These are phyloP conservation scores for Cyclanthera cordifolia DNA, from an alignment of 306 rosid genomes.

Conservation along the genomic window DNA sequence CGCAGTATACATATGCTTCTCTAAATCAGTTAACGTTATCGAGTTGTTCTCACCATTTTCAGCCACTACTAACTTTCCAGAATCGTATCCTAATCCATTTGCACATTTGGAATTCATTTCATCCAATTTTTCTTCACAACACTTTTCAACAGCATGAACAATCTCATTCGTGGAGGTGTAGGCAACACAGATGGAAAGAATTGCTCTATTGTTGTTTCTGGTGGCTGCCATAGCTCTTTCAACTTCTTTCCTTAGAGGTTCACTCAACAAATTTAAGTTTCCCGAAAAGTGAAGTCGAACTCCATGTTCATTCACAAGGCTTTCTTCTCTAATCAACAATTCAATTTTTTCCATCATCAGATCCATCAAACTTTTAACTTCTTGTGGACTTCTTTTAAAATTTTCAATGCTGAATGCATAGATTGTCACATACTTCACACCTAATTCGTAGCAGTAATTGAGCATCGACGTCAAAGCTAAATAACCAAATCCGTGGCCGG, in stretches of 20 bases:
- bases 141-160: slow-evolving; percentile 28
- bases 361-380: slow-evolving; percentile 32
- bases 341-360: slow-evolving; percentile 33
- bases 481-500: slow-evolving; percentile 59
- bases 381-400: slow-evolving; percentile 34
- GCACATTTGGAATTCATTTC: slow-evolving; percentile 17
- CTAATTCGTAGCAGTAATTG: slow-evolving; percentile 58
- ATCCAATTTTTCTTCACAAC: slow-evolving; percentile 28
- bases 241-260: slow-evolving; percentile 27
- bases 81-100: slow-evolving; percentile 14
- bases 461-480: slow-evolving; percentile 39
- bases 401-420: slow-evolving; percentile 91
- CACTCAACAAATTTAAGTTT: slow-evolving; percentile 26
- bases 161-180: slow-evolving; percentile 37
- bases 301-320: slow-evolving; percentile 22
- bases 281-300: slow-evolving; percentile 27
- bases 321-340: slow-evolving; percentile 22
- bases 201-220: slow-evolving; percentile 21
- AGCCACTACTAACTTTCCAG: slow-evolving; percentile 12
- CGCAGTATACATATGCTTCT: slow-evolving; percentile 27
- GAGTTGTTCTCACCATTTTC: slow-evolving; percentile 17
- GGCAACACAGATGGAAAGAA: slow-evolving; percentile 33
- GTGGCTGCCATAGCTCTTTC: slow-evolving; percentile 32
- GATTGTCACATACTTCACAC: slow-evolving; percentile 46
- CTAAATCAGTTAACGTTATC: slow-evolving; percentile 26